Evolutionary conservation across 2,329 filamentous ascomycete genomes (phyloP).

Genomic region (Rutstroemia sp.): DNA sequence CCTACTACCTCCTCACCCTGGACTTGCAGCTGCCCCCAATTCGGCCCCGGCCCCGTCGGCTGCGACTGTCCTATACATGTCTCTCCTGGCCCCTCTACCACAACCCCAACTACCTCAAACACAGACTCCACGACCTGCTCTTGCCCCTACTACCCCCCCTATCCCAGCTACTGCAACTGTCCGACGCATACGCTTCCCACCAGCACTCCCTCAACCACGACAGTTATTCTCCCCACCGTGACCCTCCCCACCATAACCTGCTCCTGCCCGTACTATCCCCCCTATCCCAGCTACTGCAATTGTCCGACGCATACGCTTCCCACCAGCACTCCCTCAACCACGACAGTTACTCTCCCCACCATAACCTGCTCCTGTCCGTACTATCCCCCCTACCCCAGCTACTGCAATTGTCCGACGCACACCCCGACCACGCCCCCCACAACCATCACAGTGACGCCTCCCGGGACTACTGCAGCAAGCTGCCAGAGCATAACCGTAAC

Average conservation of each 20-base stretch:
- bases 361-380: slow-evolving; percentile 1
- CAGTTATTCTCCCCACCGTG: background rate
- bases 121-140: background rate
- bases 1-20: background rate
- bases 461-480: background rate
- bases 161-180: background rate
- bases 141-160: slow-evolving; percentile 1
- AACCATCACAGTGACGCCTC: background rate
- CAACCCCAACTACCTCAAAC: background rate
- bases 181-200: background rate
- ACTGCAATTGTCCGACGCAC: background rate
- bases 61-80: background rate
- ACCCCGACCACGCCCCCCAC: background rate
- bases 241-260: background rate
- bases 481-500: background rate
- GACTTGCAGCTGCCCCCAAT: background rate
- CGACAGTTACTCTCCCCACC: background rate
- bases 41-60: background rate
- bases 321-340: background rate
- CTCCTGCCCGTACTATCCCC: background rate
- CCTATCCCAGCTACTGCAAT: background rate
- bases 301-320: background rate
- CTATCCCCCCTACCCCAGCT: background rate
- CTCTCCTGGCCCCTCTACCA: background rate
- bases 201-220: background rate